Percentiles rank a stretch among this genome's conserved stretches.
Evolutionary conservation across 495 filamentous ascomycete species (phyloP).

Genomic region (Cercophora scortea): DNA sequence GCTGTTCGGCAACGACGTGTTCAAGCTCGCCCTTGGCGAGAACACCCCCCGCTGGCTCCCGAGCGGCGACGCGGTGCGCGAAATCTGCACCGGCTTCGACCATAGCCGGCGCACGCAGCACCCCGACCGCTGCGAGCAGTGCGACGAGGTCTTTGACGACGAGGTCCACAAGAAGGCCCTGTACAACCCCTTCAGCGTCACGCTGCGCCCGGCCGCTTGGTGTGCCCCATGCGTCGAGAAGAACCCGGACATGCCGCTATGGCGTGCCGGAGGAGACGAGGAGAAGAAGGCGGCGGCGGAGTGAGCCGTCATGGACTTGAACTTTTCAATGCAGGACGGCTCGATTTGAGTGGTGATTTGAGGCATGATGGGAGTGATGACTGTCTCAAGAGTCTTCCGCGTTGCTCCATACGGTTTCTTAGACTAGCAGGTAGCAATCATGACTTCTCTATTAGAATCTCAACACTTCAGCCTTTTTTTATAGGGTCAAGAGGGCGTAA

Average conservation of each 20-base stretch:
- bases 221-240: slow-evolving; percentile 6
- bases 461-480: too few species aligned
- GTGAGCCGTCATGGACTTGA: neutral
- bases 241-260: neutral
- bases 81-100: neutral
- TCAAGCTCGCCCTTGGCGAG: slow-evolving; percentile 4
- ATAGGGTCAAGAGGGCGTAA: too few species aligned
- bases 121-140: slow-evolving; percentile 13
- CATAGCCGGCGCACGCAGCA: slow-evolving; percentile 13
- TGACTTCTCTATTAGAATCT: too few species aligned
- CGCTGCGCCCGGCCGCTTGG: slow-evolving; percentile 6
- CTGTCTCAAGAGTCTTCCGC: too few species aligned
- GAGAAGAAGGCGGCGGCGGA: neutral
- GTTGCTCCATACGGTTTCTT: too few species aligned
- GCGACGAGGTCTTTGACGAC: slow-evolving; percentile 9
- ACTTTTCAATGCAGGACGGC: too few species aligned
- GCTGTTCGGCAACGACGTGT: slow-evolving; percentile 2
- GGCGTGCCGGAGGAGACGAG: neutral
- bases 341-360: too few species aligned
- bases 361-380: too few species aligned
- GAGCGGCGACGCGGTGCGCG: neutral
- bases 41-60: slow-evolving; percentile 2
- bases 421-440: too few species aligned
- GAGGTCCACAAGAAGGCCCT: neutral
- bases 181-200: slow-evolving; percentile 10